Evolutionary conservation across 192 early-diverging fungal genomes (phyloP).

Genomic region (Pilobolus umbonatus): DNA sequence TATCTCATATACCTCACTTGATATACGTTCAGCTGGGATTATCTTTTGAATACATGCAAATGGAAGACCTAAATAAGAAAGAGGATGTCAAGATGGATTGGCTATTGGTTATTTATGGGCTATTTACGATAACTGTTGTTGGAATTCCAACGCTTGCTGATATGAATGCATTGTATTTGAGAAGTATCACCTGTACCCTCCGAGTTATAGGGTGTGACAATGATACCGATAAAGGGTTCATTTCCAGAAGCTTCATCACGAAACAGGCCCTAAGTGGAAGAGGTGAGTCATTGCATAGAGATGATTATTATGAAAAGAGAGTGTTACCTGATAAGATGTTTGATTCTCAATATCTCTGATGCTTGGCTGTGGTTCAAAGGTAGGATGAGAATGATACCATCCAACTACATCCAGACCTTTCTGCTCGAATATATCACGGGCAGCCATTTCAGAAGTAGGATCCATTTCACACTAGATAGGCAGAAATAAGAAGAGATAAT

Average conservation of each 20-base stretch:
- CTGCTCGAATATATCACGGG: conserved; percentile 67
- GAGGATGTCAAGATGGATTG: conserved; percentile 9
- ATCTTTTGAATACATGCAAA: conserved; percentile 49
- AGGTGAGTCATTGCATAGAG: background rate
- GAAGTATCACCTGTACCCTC: conserved; percentile 45
- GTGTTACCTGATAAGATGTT: conserved; percentile 70
- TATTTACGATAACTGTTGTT: conserved; percentile 50
- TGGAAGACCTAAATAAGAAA: conserved; percentile 39
- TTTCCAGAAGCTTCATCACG: conserved; percentile 52
- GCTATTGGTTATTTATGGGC: conserved; percentile 26
- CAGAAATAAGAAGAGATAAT: background rate
- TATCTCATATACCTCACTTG: conserved; percentile 45
- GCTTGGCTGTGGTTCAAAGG: conserved; percentile 84
- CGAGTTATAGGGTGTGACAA: conserved; percentile 78
- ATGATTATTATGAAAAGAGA: background rate
- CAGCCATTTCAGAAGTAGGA: conserved; percentile 78
- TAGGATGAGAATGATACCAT: conserved; percentile 97
- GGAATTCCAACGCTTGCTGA: conserved; percentile 49
- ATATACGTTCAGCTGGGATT: conserved; percentile 35
- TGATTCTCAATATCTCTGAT: conserved; percentile 91
- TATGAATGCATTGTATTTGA: conserved; percentile 52
- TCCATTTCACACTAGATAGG: conserved; percentile 86
- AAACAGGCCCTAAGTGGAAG: conserved; percentile 48
- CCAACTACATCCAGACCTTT: conserved; percentile 70
- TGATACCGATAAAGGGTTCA: conserved; percentile 89